Evolutionary conservation across 495 filamentous ascomycete genomes (phyloP).

Genomic region (Staphylotrichum tortipilum): DNA sequence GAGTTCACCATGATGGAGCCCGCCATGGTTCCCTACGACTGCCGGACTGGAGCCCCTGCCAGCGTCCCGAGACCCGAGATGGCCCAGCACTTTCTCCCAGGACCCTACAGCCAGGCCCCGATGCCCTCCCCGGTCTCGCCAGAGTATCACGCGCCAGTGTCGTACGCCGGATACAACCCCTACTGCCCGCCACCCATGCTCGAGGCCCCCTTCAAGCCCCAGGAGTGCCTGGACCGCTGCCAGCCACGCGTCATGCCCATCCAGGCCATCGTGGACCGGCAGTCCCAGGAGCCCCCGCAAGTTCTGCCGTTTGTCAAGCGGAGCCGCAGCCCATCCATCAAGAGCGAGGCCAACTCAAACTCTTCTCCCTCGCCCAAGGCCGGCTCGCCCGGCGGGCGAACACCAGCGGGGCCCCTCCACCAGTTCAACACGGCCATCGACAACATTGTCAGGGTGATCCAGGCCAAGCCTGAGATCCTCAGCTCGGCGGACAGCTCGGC

Average conservation of each 20-base stretch:
- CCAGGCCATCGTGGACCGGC: constrained; percentile 4
- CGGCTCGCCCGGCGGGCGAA: constrained; percentile 19
- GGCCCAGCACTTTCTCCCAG: constrained; percentile 28
- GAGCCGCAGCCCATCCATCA: constrained; percentile 29
- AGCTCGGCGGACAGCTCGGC: not conserved
- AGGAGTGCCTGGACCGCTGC: constrained; percentile 27
- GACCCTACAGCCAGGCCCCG: constrained; percentile 27
- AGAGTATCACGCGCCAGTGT: constrained; percentile 23
- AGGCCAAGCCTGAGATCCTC: constrained; percentile 51
- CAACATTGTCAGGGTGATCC: constrained; percentile 85
- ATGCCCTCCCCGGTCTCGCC: constrained; percentile 29
- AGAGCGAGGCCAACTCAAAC: constrained; percentile 25
- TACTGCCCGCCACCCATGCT: constrained; percentile 27
- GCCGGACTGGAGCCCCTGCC: constrained; percentile 18
- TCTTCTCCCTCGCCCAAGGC: constrained; percentile 15
- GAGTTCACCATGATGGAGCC: constrained; percentile 34
- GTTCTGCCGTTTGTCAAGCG: constrained; percentile 9
- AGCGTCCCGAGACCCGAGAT: constrained; percentile 23
- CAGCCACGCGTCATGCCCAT: constrained; percentile 14
- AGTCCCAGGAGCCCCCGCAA: constrained; percentile 7
- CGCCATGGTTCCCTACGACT: constrained; percentile 29
- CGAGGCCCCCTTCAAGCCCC: constrained; percentile 26
- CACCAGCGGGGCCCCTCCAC: constrained; percentile 28
- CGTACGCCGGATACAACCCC: constrained; percentile 26
- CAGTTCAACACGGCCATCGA: constrained; percentile 78